Percentiles rank a stretch among this genome's conserved stretches.
Conservation (phyloP, 1,139 yeast genomes). For the Insectozyma bohioensis region DNA sequence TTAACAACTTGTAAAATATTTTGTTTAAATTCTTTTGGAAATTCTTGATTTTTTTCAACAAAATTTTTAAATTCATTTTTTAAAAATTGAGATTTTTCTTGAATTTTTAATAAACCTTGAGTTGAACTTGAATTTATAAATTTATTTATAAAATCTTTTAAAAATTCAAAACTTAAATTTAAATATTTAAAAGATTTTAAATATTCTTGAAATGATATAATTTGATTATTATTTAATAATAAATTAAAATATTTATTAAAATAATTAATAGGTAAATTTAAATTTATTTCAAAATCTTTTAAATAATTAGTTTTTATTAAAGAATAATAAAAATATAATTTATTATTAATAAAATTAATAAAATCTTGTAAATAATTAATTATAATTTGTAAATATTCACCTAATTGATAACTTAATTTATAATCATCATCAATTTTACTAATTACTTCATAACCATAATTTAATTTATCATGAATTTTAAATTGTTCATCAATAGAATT, state of each 20-base stretch:
- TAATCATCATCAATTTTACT: slow-evolving; percentile 7
- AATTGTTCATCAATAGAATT: slow-evolving; percentile 7
- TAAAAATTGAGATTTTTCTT: slow-evolving; percentile 24
- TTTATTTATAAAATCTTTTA: neutral
- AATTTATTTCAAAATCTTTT: no score
- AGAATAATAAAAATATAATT: no score
- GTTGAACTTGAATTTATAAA: no score
- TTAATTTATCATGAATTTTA: slow-evolving; percentile 8
- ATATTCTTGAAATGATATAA: no score
- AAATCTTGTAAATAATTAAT: slow-evolving; percentile 9
- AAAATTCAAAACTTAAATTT: no score
- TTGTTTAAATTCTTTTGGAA: slow-evolving; percentile 11
- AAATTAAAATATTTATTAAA: no score
- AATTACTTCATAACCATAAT: neutral
- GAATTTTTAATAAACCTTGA: no score
- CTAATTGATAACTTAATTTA: slow-evolving; percentile 6
- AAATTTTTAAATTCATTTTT: slow-evolving; percentile 30
- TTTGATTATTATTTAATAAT: no score
- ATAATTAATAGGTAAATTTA: no score
- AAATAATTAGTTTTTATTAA: no score
- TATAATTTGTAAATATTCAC: slow-evolving; percentile 5
- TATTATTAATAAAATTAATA: slow-evolving; percentile 5
- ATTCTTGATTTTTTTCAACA: slow-evolving; percentile 22
- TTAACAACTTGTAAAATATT: slow-evolving; percentile 22
- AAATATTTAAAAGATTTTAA: no score